Base-by-base conservation (phyloP, 2,329 filamentous ascomycete species). In the Fusarium heterosporum region DNA sequence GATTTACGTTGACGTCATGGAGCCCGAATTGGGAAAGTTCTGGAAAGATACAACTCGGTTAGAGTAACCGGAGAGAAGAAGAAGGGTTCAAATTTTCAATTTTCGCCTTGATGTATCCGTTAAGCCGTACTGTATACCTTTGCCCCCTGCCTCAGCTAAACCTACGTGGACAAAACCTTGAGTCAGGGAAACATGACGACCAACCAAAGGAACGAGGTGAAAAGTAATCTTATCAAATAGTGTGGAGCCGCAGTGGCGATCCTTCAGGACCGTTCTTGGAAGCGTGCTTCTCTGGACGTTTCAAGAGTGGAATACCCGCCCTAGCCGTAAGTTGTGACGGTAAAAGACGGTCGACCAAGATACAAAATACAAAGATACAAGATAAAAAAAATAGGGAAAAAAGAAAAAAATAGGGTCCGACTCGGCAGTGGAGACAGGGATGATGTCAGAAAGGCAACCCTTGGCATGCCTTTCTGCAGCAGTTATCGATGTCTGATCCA, bases 391-490 rank as follows among this genome's bases (percentile, higher is more conserved):
- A 49, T 10, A 16, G 5, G 8, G 8, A 22, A 16, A 38, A 30
- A 25, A 30, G 25, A 30, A 32, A 17, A 53, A 42, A 54, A 48
- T 40, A 48, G 55, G 61, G 61, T 56, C 55, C 43, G 36, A 22
- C 8, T 26, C 60, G 51, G 58, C 25, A 64, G 59, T 66, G 64
- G 64, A 51, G 38, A 64, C 65, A 60, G 41, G 43, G 40, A 69
- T 69, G 66, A 69, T 69, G 66, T 69, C 66, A 69, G 58, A 54
- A 53, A 59, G 14, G 43, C 28, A 57, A 52, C 58, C 49, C 60
- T 55, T 51, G 53, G 57, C 57, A 60, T 51, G 53, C 43, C 25
- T 41, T 51, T 46, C 22, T 29, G 34, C 38, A 29, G 26, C 51
- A 58, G 28, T 62, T 52, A 52, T 52, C 39, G 49, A 52, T 52